phyloP scores from a whole-genome alignment of 352 stramenopile genomes.

The Pythium pectinolyticum region DNA sequence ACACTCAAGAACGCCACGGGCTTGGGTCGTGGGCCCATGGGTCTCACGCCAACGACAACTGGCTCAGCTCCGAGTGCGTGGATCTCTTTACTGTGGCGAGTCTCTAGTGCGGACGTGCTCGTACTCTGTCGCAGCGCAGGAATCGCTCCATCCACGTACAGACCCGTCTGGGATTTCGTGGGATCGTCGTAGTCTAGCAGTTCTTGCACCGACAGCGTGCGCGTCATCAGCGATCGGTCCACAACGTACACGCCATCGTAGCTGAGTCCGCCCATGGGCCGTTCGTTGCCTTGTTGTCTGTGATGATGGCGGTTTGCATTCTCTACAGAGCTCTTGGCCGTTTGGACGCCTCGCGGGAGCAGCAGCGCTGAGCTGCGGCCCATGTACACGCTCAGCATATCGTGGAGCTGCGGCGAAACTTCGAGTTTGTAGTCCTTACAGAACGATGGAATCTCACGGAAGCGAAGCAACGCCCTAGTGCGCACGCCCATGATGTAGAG shows the following conservation, averaged over 20 bases:
- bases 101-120: conserved; percentile 16
- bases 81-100: not conserved
- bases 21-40: conserved; percentile 13
- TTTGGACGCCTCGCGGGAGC: conserved; percentile 55
- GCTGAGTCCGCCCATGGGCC: conserved; percentile 11
- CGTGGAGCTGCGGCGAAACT: conserved; percentile 45
- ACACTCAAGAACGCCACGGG: conserved; percentile 9
- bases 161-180: conserved; percentile 1
- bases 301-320: conserved; percentile 14
- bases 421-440: conserved; percentile 81
- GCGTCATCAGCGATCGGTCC: conserved; percentile 16
- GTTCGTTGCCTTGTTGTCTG: not conserved
- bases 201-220: conserved; percentile 45
- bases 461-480: conserved; percentile 50
- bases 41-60: conserved; percentile 14
- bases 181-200: conserved; percentile 26
- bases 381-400: conserved; percentile 60
- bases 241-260: conserved; percentile 27
- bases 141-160: conserved; percentile 20
- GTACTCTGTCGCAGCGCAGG: conserved; percentile 20
- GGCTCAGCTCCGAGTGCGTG: not conserved
- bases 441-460: conserved; percentile 71
- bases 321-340: conserved; percentile 51
- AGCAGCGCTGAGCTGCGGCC: conserved; percentile 53
- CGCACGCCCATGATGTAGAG: conserved; percentile 74